Evolutionary conservation across 768 basidiomycete species (phyloP), one percentile per base, ranked within the genome.

Genomic region (Termitomyces sp.): DNA sequence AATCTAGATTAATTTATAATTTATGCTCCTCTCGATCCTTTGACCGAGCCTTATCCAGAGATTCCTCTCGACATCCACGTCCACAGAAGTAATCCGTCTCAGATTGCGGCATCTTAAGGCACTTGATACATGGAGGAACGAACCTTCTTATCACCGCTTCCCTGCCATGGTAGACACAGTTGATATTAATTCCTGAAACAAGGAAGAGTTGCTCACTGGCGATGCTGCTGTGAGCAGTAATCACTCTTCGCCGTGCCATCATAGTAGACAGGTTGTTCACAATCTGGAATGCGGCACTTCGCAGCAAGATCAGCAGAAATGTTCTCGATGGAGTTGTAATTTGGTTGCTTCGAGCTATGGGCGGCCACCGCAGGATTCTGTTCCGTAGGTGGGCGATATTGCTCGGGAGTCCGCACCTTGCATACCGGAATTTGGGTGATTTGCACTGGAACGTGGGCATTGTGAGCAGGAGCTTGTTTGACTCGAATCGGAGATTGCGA

Each of bases 31-130:
- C 7, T 52, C 37, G 29, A 39, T n/a, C 20, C 37, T 52, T 52
- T 16, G 37, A 29, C 18, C 37, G 37, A 29, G 26, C 5, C n/a
- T 52, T 52, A 39, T 52, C 18, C 7, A 52, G n/a, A 34, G 83
- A 69, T 46, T 85, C 81, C 59, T 86, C 82, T 64, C 78, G 77
- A 66, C 86, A 87, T 3, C 73, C 73, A 56, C 74, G 69, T 16
- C 81, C 76, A 63, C 86, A 87, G 66, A 87, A 87, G 68, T 85
- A 85, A 69, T 87, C 84, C 4, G 66, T 70, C 37, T 76, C 76
- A 56, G 80, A 78, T 65, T 87, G 85, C 24, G 86, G 86, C 60
- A 81, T 72, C 42, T 71, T 73, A 62, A 82, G 68, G 64, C 86
- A 88, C 80, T 86, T 82, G 64, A 88, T 86, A 60, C 86, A 87